Evolutionary conservation across 2,329 filamentous ascomycete genomes (phyloP).

Genomic region (Chaetothyriales sp.): DNA sequence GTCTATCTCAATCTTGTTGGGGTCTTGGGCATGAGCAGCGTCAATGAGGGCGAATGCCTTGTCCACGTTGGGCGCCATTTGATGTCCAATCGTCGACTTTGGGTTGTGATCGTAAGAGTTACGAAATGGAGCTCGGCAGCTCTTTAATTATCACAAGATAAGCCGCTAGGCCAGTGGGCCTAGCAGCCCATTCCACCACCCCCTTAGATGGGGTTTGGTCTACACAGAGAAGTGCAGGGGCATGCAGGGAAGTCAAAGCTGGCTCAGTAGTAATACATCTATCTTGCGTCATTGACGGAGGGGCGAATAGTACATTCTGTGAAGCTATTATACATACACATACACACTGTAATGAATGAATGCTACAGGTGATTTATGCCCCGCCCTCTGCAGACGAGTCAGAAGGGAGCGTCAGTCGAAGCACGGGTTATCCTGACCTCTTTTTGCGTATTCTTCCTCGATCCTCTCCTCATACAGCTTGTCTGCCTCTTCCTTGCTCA

Average conservation of each 20-base stretch:
- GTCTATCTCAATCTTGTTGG: slow-evolving; percentile 40
- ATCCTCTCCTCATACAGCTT: slow-evolving; percentile 33
- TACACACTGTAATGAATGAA: too few relatives aligned
- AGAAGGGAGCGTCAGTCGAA: background rate
- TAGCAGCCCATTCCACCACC: too few relatives aligned
- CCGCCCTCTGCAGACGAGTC: background rate
- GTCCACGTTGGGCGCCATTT: slow-evolving; percentile 18
- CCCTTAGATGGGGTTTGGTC: too few relatives aligned
- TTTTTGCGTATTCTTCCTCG: slow-evolving; percentile 35
- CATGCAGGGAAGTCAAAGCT: background rate
- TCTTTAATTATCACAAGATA: too few relatives aligned
- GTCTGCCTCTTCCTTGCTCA: slow-evolving; percentile 28
- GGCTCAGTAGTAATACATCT: background rate
- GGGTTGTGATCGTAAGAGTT: too few relatives aligned
- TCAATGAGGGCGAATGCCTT: slow-evolving; percentile 56
- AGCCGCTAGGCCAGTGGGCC: too few relatives aligned
- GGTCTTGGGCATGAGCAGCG: slow-evolving; percentile 55
- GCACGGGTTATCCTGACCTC: slow-evolving; percentile 28
- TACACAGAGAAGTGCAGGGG: too few relatives aligned
- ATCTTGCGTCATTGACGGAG: background rate
- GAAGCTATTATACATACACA: too few relatives aligned
- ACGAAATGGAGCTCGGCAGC: too few relatives aligned
- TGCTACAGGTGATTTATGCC: background rate
- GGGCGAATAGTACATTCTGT: too few relatives aligned
- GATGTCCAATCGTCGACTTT: background rate